Conservation (phyloP, 257 asterid species). For the Fraxinus americana region DNA sequence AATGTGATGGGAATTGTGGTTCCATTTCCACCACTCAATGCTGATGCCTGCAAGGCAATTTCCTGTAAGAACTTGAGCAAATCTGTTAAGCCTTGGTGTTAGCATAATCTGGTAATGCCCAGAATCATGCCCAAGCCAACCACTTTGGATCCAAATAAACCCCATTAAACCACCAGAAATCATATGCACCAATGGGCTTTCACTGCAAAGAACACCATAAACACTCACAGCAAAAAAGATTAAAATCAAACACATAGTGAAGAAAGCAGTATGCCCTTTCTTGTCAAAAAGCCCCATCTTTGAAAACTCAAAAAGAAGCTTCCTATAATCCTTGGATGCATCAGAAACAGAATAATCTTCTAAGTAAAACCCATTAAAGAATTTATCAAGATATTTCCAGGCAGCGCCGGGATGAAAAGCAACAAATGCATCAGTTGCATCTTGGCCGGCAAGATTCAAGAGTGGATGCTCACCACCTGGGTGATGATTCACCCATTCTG, state of each 20-base stretch:
- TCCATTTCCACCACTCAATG: slow-evolving; percentile 91
- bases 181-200: slow-evolving; percentile 51
- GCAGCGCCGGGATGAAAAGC: slow-evolving; percentile 76
- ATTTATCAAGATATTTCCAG: slow-evolving; percentile 60
- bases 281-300: slow-evolving; percentile 67
- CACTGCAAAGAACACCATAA: slow-evolving; percentile 63
- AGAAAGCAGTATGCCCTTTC: slow-evolving; percentile 54
- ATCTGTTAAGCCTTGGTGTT: slow-evolving; percentile 41
- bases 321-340: slow-evolving; percentile 72
- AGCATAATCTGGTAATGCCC: slow-evolving; percentile 74
- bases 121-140: slow-evolving; percentile 94
- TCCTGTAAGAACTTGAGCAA: slow-evolving; percentile 60
- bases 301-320: slow-evolving; percentile 61
- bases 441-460: slow-evolving; percentile 73
- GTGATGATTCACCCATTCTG: slow-evolving; percentile 71
- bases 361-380: slow-evolving; percentile 58
- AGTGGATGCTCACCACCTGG: slow-evolving; percentile 87
- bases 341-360: slow-evolving; percentile 66
- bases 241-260: slow-evolving; percentile 38
- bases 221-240: slow-evolving; percentile 47
- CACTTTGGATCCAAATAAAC: slow-evolving; percentile 82
- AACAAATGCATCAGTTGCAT: slow-evolving; percentile 86
- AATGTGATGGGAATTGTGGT: slow-evolving; percentile 87
- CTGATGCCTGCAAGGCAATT: slow-evolving; percentile 81
- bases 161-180: slow-evolving; percentile 75